Base-by-base conservation (phyloP, 805 yeast species). In the Jamesozyma spencerorum region DNA sequence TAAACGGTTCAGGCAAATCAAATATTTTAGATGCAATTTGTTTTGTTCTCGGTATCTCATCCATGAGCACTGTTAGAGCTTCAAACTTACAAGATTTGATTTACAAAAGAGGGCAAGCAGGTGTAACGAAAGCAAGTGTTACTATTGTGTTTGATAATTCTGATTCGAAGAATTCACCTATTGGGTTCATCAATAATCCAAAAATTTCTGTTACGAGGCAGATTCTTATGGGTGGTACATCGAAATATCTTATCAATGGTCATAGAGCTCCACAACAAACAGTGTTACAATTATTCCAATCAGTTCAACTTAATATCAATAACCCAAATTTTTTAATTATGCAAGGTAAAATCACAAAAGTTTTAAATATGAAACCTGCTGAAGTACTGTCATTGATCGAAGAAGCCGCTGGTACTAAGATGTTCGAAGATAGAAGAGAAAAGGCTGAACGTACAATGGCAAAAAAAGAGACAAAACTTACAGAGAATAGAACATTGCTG, bases 271-370 rank as follows among this genome's bases (percentile, higher is more conserved):
- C 88, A 54, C 97, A 88, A 56, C 92, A 82, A 50, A 83, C 92
- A 10, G 96, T 92, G 1, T 71, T 87, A 41, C 88, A 82, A 51
- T 64, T 94, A 39, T 88, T 94, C 60, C 97, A 90, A 60, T 81
- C 94, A 14, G 95, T 94, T 18, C 98, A 92, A 63, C 72, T 92
- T 47, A 92, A 92, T 57, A 90, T 92, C 60, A 92, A 92, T 61
- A 92, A 90, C 57, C 98, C 99, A 26, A 92, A 92, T 60, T 92
- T 92, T 63, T 71, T 92, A 51, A 92, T 92, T 55, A 92, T 94
- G 98, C 99, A 92, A 64, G 99, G 99, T 45, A 85, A 87, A 58
- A 92, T 94, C 64, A 94, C 98, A 27, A 90, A 92, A 60, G 97
- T 92, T 48, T 71, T 92, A 54, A 92, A 92, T 60, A 92, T 92